Percentiles rank a stretch among this genome's conserved stretches.
phyloP scores from a whole-genome alignment of 768 basidiomycete genomes.

The Strobilomyces dryophilus region DNA sequence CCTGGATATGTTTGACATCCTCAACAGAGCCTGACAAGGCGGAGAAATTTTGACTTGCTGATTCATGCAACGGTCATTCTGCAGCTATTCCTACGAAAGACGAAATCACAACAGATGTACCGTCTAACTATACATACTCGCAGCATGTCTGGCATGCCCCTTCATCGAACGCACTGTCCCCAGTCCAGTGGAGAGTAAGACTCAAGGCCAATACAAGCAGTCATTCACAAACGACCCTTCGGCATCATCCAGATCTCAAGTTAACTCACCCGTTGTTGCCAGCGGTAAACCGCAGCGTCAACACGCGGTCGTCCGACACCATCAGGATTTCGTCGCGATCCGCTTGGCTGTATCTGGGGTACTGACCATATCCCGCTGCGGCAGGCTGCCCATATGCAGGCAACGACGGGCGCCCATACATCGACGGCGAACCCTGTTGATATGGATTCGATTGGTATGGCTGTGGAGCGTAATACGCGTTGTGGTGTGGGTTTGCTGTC shows the following conservation, averaged over 20 bases:
- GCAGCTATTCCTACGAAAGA: slow-evolving; percentile 4
- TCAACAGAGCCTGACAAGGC: no score
- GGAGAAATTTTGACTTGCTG: not conserved
- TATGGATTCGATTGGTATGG: slow-evolving; percentile 32
- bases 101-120: slow-evolving; percentile 28
- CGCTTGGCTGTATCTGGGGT: slow-evolving; percentile 44
- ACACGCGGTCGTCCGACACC: slow-evolving; percentile 83
- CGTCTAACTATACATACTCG: slow-evolving; percentile 24
- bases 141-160: not conserved
- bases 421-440: slow-evolving; percentile 24
- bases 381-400: slow-evolving; percentile 24
- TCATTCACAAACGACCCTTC: not conserved
- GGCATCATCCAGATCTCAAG: not conserved
- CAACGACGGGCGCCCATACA: slow-evolving; percentile 25
- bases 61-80: not conserved
- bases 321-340: slow-evolving; percentile 84
- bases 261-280: slow-evolving; percentile 13
- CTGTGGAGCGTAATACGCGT: slow-evolving; percentile 30
- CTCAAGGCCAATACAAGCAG: slow-evolving; percentile 8
- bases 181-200: slow-evolving; percentile 15
- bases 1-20: slow-evolving; percentile 24
- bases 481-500: slow-evolving; percentile 38
- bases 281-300: slow-evolving; percentile 57
- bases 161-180: slow-evolving; percentile 8
- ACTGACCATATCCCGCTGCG: slow-evolving; percentile 36